Evolutionary conservation across 331 rosid genomes (phyloP).

Genomic region (Rhamnella rubrinervis): DNA sequence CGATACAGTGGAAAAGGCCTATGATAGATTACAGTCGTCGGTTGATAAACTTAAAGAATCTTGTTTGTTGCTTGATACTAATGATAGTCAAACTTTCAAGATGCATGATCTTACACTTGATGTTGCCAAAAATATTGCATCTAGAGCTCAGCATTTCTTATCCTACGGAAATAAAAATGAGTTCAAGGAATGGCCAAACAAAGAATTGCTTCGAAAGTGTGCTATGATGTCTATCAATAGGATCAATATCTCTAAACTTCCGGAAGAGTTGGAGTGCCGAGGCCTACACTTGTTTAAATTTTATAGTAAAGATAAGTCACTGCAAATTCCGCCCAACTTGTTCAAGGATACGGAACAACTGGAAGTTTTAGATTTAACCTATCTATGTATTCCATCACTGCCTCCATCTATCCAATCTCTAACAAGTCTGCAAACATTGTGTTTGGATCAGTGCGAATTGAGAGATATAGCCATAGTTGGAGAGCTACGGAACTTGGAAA

Average conservation of each 20-base stretch:
- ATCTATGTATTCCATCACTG: slow-evolving; percentile 16
- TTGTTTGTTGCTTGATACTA: neutral
- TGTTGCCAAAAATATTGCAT: neutral
- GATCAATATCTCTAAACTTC: slow-evolving; percentile 9
- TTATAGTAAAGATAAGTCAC: neutral
- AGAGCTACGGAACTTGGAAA: slow-evolving; percentile 30
- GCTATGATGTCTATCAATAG: neutral
- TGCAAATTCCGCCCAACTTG: slow-evolving; percentile 18
- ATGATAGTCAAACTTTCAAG: rapidly evolving
- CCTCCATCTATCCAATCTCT: slow-evolving; percentile 31
- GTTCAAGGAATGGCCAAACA: neutral
- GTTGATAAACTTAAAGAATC: slow-evolving; percentile 1
- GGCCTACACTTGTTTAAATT: slow-evolving; percentile 10
- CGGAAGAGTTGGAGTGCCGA: slow-evolving; percentile 33
- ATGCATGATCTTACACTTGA: neutral
- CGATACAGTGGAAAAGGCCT: neutral
- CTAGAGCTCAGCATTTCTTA: neutral
- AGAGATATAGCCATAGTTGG: slow-evolving; percentile 38
- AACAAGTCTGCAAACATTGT: slow-evolving; percentile 32
- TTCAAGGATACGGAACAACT: slow-evolving; percentile 25
- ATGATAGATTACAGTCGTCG: neutral
- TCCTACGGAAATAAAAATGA: neutral
- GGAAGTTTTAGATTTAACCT: neutral
- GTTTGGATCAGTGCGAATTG: slow-evolving; percentile 25
- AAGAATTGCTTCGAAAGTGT: neutral